Evolutionary conservation across 176 grass and related monocot genomes (phyloP), one percentile per base, ranked within the genome.

Genomic region (Lolium rigidum): DNA sequence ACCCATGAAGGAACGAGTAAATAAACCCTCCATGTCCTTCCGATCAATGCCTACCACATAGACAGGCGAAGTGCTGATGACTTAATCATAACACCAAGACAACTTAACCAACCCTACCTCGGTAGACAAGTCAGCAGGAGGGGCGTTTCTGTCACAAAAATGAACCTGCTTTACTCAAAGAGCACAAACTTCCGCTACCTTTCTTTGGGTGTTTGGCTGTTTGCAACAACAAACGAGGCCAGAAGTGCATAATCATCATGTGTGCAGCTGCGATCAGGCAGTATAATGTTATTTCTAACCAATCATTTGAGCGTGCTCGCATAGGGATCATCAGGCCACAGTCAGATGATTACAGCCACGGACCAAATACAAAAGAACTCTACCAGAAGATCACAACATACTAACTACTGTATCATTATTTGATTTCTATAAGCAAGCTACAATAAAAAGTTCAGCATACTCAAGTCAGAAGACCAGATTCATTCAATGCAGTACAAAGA

Each of bases 401-500:
- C 13, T 24, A 74, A 21, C 22, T 62, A 54, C 7, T 7, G 5
- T 54, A 50, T 10, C 10, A 22, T 76, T 60, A 65, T 65, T 66
- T 26, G 8, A 43, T 66, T 85, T 66, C 59, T 54, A 52, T 7
- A n/a, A 62, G 15, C 55, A 74, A 35, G n/a, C 46, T 60, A 6
- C 16, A 50, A 46, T 54, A 41, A 48, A 61, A 81, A 65, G 61
- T 54, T 65, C 47, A 24, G 57, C 21, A 21, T 56, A 64, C 24
- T 49, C 16, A 15, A 50, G 58, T 81, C 72, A 37, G 11, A 74
- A 57, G 13, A 48, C 69, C 57, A 89, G 64, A 72, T 65, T 68
- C 38, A 28, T 56, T 22, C 31, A 9, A 78, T 47, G 66, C 26
- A 28, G 38, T 86, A 86, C 88, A 82, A 82, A 81, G 10, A 50